Conservation (phyloP, 331 rosid genomes). For the Spiraea crenata region DNA sequence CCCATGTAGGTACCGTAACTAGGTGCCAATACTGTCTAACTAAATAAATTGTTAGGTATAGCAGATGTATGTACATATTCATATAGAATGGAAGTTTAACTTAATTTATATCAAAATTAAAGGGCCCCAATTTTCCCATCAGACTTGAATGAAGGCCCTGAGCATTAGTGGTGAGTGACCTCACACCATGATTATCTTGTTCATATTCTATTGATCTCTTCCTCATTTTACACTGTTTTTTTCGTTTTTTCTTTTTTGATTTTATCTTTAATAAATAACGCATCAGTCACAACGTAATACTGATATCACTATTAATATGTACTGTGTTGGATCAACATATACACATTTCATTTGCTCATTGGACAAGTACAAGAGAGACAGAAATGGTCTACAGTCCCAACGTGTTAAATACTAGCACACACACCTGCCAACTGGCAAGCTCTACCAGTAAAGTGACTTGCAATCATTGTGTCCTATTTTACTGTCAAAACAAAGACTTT, state of each 20-base stretch:
- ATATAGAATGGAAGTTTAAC: background rate
- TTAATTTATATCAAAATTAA: slow-evolving; percentile 11
- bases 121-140: slow-evolving; percentile 8
- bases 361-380: slow-evolving; percentile 25
- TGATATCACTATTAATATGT: too few species aligned
- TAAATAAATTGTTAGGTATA: slow-evolving; percentile 25
- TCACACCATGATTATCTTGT: slow-evolving; percentile 37
- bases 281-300: too few species aligned
- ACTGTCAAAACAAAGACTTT: background rate
- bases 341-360: slow-evolving; percentile 13
- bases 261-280: too few species aligned
- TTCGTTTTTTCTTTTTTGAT: too few species aligned
- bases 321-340: too few species aligned
- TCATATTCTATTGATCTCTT: slow-evolving; percentile 13
- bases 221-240: background rate
- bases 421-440: background rate
- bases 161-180: slow-evolving; percentile 35
- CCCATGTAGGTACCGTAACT: slow-evolving; percentile 34
- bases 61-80: background rate
- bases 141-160: slow-evolving; percentile 33
- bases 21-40: slow-evolving; percentile 44
- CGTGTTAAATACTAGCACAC: slow-evolving; percentile 9
- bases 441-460: background rate
- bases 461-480: slow-evolving; percentile 7
- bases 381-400: background rate